Base-by-base conservation (phyloP, 495 filamentous ascomycete genomes). In the Neurospora sp. region DNA sequence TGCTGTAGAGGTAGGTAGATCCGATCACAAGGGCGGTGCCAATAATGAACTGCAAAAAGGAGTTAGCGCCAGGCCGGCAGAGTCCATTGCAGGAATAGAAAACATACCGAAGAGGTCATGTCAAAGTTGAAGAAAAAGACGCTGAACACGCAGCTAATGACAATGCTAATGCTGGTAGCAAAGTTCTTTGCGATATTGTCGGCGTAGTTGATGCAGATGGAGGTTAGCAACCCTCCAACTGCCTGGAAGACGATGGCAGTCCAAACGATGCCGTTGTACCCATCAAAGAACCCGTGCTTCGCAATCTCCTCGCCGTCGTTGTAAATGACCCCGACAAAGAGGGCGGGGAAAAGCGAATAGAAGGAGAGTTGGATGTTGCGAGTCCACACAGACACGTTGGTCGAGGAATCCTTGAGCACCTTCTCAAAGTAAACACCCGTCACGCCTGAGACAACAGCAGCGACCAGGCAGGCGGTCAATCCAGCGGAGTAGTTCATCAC, bases 371-470 rank as follows among this genome's bases (percentile, higher is more conserved):
- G 96, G 70, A 97, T 91, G 78, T 99, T 99, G 40, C 96, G 89
- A 48, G 96, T 90, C 96, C 96, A 98, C 23, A 98, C 82, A 1
- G 93, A 93, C 2, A 87, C 89, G 5, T 87, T 82, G 31, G 85
- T 88, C 12, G 86, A 87, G 37, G 92, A 90, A 74, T 97, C 92
- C 79, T 95, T 97, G 69, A 98, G 85, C 0, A 98, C 91, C 81
- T 96, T 98, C 83, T 99, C 96, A 78, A 98, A 97, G 80, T 94
- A 96, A 3, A 97, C 92, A 2, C 93, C 92, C 1, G 93, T 94
- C 69, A 96, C 81, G 3, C 94, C 93, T 2, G 94, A 97, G 11
- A 94, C 87, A 16, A 89, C 83, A 72, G 92, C 93, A 31, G 94
- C 91, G 6, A 91, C 85, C 71, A 94, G 80, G 4, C 94, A 94